Percentiles rank a stretch among this genome's conserved stretches.
phyloP scores from a whole-genome alignment of 192 early-diverging fungal species.

The Coemansia sp. region DNA sequence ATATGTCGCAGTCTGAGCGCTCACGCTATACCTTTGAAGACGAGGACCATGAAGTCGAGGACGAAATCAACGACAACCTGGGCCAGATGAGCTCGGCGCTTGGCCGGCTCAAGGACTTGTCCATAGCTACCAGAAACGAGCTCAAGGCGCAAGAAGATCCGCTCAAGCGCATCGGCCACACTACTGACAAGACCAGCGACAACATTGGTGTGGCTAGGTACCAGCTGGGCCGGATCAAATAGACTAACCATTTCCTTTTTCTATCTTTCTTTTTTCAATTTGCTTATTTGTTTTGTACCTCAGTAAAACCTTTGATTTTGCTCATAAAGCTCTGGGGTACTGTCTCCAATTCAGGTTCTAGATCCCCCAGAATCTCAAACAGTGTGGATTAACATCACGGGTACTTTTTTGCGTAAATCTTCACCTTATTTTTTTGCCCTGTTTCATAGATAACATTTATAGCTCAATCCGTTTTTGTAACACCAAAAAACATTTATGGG shows the following conservation, averaged over 20 bases:
- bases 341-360: neutral
- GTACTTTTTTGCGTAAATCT: conserved; percentile 13
- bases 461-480: neutral
- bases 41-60: conserved; percentile 69
- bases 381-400: conserved; percentile 11
- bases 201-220: conserved; percentile 50
- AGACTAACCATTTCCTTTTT: conserved; percentile 8
- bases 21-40: conserved; percentile 70
- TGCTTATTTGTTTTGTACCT: neutral
- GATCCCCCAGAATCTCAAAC: conserved; percentile 8
- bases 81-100: conserved; percentile 61
- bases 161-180: conserved; percentile 55
- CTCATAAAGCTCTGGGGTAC: neutral
- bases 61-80: conserved; percentile 73
- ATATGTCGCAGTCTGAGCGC: conserved; percentile 55
- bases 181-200: conserved; percentile 58
- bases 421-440: neutral
- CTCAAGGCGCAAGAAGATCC: conserved; percentile 66
- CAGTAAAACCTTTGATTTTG: conserved; percentile 11
- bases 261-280: neutral
- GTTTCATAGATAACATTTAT: neutral
- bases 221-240: conserved; percentile 48
- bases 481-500: neutral
- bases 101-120: conserved; percentile 63
- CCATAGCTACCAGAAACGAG: conserved; percentile 63